Base-by-base conservation (phyloP, 306 rosid species). In the Lathyrus oleraceus region DNA sequence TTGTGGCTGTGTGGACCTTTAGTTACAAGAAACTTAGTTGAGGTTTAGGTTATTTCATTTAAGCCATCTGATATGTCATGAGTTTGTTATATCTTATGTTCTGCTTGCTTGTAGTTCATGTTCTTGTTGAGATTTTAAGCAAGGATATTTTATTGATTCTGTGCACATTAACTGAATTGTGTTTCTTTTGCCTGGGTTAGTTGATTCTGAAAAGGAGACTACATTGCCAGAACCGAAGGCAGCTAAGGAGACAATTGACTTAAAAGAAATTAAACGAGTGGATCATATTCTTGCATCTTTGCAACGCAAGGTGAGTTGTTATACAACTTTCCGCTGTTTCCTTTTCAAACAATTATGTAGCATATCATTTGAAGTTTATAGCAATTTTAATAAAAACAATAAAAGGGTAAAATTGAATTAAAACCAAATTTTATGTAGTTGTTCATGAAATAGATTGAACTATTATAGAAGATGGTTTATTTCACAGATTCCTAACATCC, bases 271-370 rank as follows among this genome's bases (percentile, higher is more conserved):
- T 17, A 88, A 78, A 81, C 94, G 88, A 69, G 86, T 88, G 47
- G 93, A 94, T 84, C 96, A 75, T 71, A 88, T 90, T 78, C 89
- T 94, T 71, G 92, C 87, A 72, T 88, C 97, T 69, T 81, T 88
- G 53, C 90, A 85, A 82, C 90, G 86, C 67, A 88, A 85, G 90
- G 97, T 87, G 79, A 39, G 75, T 79, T 67, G 53, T 40, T 25
- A 10, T 53, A 17, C 7, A 56, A 53, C 47, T 70, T 64, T 53
- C 63, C 30, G 35, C n/a, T 62, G 59, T 73, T 51, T 69, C 56
- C 61, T 61, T 48, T 43, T 47, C 16, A 12, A 56, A 61, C 19
- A 76, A 17, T 45, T 16, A 25, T 53, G 40, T 62, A 42, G 64
- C 72, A 19, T 48, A 58, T 59, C 14, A 38, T 47, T 47, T 20